Evolutionary conservation across 768 basidiomycete species (phyloP).

Genomic region (Russula griseocarnosa): DNA sequence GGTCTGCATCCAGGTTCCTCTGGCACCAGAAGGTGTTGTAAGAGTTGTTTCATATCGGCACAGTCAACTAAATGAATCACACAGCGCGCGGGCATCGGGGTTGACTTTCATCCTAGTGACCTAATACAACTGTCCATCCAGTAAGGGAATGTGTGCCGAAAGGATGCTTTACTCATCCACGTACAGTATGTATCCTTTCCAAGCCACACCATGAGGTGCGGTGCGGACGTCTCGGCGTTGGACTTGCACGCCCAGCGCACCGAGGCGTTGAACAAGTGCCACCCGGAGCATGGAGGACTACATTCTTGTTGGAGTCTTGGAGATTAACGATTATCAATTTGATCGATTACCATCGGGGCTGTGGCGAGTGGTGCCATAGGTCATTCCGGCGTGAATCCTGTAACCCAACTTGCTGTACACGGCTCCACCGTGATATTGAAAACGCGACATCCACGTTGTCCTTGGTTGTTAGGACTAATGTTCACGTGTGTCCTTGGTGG

Average conservation of each 20-base stretch:
- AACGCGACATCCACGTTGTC: conserved; percentile 10
- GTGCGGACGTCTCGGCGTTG: background rate
- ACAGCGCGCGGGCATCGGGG: background rate
- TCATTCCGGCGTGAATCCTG: background rate
- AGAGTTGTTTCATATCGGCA: background rate
- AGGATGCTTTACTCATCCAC: background rate
- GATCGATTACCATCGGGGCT: background rate
- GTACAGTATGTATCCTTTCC: background rate
- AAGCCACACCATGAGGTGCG: background rate
- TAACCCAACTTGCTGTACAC: background rate
- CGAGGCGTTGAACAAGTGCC: background rate
- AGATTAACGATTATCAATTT: background rate
- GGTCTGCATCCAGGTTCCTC: background rate
- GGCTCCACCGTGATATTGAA: background rate
- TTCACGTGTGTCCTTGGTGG: background rate
- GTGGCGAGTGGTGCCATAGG: background rate
- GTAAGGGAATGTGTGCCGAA: background rate
- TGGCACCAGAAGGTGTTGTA: background rate
- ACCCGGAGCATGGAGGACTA: background rate
- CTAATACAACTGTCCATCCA: background rate
- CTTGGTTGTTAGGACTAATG: background rate
- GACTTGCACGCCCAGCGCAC: background rate
- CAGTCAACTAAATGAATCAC: background rate
- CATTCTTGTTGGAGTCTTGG: background rate
- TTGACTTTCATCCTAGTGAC: background rate